A percentile compares a stretch with the other conserved stretches of the same genome.
Conservation (phyloP, 2,329 filamentous ascomycete species). For the Cordyceps militaris region DNA sequence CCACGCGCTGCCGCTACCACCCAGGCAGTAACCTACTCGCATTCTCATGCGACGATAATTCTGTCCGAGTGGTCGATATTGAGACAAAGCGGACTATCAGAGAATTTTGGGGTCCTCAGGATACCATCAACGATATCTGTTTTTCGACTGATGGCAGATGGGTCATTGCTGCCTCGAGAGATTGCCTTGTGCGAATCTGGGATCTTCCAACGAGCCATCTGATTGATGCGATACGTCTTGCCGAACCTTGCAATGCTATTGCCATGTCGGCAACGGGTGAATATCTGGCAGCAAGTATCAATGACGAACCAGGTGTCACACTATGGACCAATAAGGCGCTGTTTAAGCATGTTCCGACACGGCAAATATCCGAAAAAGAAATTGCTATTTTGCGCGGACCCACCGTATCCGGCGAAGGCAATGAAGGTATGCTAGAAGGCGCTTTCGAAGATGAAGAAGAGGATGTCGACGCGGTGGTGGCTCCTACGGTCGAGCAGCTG, state of each 20-base stretch:
- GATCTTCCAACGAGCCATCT: constrained; percentile 93
- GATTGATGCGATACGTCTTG: constrained; percentile 81
- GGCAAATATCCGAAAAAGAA: constrained; percentile 73
- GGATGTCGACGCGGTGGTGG: constrained; percentile 47
- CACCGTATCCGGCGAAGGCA: constrained; percentile 76
- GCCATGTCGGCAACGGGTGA: constrained; percentile 88
- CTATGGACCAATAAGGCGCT: constrained; percentile 93
- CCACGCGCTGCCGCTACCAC: constrained; percentile 75
- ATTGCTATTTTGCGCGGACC: constrained; percentile 60
- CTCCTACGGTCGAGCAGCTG: constrained; percentile 65
- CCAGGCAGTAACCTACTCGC: constrained; percentile 77
- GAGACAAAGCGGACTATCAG: constrained; percentile 85
- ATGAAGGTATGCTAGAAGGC: constrained; percentile 66
- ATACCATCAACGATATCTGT: constrained; percentile 68
- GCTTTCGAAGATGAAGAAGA: constrained; percentile 57
- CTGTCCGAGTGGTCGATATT: constrained; percentile 81
- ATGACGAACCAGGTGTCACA: constrained; percentile 78
- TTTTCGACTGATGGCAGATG: constrained; percentile 93
- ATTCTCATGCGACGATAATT: constrained; percentile 81
- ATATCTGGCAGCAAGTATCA: constrained; percentile 83
- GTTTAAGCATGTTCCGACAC: constrained; percentile 81
- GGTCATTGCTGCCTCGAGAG: constrained; percentile 82
- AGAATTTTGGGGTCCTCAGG: constrained; percentile 80
- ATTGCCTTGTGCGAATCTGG: constrained; percentile 79
- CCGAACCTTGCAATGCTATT: constrained; percentile 72